Percentiles rank a stretch among this genome's conserved stretches.
phyloP scores from a whole-genome alignment of 768 basidiomycete genomes.

The Tylopilus felleus region DNA sequence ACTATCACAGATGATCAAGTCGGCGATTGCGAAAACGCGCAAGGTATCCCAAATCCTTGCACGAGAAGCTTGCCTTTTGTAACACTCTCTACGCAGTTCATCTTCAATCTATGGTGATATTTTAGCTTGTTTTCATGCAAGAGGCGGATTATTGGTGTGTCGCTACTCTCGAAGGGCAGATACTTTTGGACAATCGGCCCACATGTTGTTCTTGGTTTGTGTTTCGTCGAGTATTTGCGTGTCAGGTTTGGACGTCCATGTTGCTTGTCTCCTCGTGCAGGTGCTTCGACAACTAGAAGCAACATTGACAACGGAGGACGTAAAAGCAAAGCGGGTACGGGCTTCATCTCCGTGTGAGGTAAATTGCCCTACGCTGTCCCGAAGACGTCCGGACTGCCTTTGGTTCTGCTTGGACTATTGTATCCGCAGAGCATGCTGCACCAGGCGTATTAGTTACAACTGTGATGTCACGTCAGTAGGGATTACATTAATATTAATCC shows the following conservation, averaged over 20 bases:
- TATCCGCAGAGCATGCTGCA: slow-evolving; percentile 15
- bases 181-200: slow-evolving; percentile 11
- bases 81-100: slow-evolving; percentile 20
- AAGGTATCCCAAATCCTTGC: slow-evolving; percentile 18
- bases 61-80: slow-evolving; percentile 19
- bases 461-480: slow-evolving; percentile 28
- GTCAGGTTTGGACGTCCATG: slow-evolving; percentile 8
- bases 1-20: slow-evolving; percentile 19
- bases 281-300: slow-evolving; percentile 9
- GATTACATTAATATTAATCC: slow-evolving; percentile 27
- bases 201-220: slow-evolving; percentile 15
- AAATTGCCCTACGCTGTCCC: not conserved
- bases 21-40: slow-evolving; percentile 20
- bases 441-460: slow-evolving; percentile 21
- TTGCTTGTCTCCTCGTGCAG: slow-evolving; percentile 4
- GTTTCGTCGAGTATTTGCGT: slow-evolving; percentile 24
- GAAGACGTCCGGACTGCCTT: slow-evolving; percentile 8
- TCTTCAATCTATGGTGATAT: slow-evolving; percentile 21
- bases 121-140: slow-evolving; percentile 4
- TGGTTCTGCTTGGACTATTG: slow-evolving; percentile 22
- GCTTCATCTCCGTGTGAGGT: slow-evolving; percentile 10
- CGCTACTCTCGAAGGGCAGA: slow-evolving; percentile 1
- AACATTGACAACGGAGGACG: slow-evolving; percentile 1
- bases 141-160: not conserved
- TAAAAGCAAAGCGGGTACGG: slow-evolving; percentile 3